phyloP scores from a whole-genome alignment of 257 asterid species.

The Solanum ossicruentum region DNA sequence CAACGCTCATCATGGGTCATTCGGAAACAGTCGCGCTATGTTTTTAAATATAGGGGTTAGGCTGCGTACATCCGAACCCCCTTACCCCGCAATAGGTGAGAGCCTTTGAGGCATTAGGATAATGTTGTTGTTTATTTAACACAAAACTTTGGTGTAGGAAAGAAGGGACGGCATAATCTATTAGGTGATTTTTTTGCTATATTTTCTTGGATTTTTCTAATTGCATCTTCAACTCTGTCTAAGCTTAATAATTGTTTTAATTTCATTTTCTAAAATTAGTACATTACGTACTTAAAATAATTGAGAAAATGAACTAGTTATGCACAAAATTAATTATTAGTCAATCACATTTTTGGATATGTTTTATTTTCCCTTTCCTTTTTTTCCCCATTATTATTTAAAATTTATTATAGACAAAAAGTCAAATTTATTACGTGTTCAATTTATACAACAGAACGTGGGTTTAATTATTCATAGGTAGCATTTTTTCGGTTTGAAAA shows the following conservation, averaged over 20 bases:
- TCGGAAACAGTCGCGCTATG: no score
- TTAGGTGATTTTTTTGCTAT: neutral
- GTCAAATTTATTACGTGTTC: neutral
- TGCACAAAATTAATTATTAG: neutral
- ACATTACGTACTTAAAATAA: neutral
- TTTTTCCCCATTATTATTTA: neutral
- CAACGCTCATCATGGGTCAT: no score
- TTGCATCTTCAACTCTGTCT: neutral
- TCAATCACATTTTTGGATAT: neutral
- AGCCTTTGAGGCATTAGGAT: no score
- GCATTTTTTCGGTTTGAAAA: neutral
- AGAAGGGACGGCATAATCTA: neutral
- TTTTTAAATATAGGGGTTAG: no score
- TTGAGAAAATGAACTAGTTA: neutral
- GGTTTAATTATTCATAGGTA: neutral
- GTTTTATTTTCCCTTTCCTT: neutral
- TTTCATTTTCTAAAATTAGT: neutral
- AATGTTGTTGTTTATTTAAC: neutral
- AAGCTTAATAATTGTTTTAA: neutral
- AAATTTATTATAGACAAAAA: neutral
- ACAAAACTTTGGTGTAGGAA: neutral
- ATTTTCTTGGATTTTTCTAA: neutral
- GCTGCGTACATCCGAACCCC: no score
- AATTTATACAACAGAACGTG: neutral
- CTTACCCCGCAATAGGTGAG: no score